Evolutionary conservation across 2,329 filamentous ascomycete genomes (phyloP).

Genomic region (Colletotrichum filicis): DNA sequence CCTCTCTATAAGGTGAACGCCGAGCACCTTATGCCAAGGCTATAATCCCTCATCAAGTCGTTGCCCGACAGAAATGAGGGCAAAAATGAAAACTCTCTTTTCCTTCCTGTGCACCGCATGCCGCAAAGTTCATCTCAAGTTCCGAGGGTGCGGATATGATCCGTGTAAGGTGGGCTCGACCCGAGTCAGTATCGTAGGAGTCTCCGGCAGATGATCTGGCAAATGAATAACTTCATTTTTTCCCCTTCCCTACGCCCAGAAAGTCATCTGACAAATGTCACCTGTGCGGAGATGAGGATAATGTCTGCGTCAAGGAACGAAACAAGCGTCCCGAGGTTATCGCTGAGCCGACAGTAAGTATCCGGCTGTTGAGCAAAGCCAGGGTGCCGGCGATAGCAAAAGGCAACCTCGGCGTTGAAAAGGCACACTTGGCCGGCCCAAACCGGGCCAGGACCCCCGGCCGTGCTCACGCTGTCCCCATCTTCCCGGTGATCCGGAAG

Average conservation of each 20-base stretch:
- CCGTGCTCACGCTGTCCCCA: not conserved
- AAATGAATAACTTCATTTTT: not conserved
- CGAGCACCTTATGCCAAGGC: not conserved
- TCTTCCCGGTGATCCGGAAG: conserved; percentile 15
- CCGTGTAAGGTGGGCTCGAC: not conserved
- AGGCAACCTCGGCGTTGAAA: not conserved
- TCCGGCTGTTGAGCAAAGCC: not conserved
- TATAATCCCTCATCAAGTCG: not conserved
- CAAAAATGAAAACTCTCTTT: not conserved
- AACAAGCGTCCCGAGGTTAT: too few species aligned
- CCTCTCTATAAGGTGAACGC: too few species aligned
- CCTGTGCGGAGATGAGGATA: too few species aligned
- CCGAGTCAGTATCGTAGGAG: conserved; percentile 19
- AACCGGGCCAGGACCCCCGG: conserved; percentile 21
- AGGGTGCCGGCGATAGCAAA: not conserved
- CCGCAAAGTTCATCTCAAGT: conserved; percentile 28
- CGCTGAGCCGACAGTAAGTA: not conserved
- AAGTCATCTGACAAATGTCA: not conserved
- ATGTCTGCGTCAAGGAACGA: too few species aligned
- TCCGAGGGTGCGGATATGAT: not conserved
- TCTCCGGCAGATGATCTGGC: conserved; percentile 12
- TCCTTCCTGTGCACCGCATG: not conserved
- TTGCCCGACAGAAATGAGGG: not conserved
- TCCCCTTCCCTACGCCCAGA: not conserved
- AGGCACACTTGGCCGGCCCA: not conserved